Percentiles rank a stretch among this genome's conserved stretches.
phyloP scores from a whole-genome alignment of 2,329 filamentous ascomycete genomes.

The Aspergillus sp. region DNA sequence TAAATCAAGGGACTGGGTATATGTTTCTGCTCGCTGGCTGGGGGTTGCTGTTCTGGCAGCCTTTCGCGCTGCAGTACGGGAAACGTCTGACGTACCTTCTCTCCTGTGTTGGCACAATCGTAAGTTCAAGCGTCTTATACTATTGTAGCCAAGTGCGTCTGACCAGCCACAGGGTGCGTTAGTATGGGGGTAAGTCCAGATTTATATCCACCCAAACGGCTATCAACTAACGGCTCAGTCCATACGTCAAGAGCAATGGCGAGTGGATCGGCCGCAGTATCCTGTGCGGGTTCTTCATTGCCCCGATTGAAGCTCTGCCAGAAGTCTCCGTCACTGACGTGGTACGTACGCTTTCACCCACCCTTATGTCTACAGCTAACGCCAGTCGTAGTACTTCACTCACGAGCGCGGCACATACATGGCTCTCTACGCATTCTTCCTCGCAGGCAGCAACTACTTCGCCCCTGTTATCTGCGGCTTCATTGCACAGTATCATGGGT shows the following conservation, averaged over 20 bases:
- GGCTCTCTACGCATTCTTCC: slow-evolving; percentile 38
- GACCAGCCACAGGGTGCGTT: slow-evolving; percentile 20
- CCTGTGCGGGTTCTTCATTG: slow-evolving; percentile 37
- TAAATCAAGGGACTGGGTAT: slow-evolving; percentile 40
- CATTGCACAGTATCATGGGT: slow-evolving; percentile 46
- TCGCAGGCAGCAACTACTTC: slow-evolving; percentile 43
- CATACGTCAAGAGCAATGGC: slow-evolving; percentile 30
- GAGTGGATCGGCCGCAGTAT: slow-evolving; percentile 41
- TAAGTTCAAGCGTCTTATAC: slow-evolving; percentile 12
- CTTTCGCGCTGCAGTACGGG: slow-evolving; percentile 46
- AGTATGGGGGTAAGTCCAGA: slow-evolving; percentile 30
- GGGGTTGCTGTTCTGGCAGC: slow-evolving; percentile 48
- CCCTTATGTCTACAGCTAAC: neutral
- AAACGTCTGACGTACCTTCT: slow-evolving; percentile 35
- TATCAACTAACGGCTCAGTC: slow-evolving; percentile 16
- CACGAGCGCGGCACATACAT: slow-evolving; percentile 42
- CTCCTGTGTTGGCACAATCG: slow-evolving; percentile 31
- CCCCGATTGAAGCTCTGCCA: slow-evolving; percentile 42
- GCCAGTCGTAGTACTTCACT: slow-evolving; percentile 36
- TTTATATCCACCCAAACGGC: neutral
- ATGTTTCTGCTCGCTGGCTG: slow-evolving; percentile 45
- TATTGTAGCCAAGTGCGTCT: neutral
- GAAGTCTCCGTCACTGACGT: slow-evolving; percentile 43
- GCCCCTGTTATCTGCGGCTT: slow-evolving; percentile 48
- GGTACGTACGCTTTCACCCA: slow-evolving; percentile 21